phyloP scores from a whole-genome alignment of 345 rosid genomes.

The Dipteronia dyeriana region DNA sequence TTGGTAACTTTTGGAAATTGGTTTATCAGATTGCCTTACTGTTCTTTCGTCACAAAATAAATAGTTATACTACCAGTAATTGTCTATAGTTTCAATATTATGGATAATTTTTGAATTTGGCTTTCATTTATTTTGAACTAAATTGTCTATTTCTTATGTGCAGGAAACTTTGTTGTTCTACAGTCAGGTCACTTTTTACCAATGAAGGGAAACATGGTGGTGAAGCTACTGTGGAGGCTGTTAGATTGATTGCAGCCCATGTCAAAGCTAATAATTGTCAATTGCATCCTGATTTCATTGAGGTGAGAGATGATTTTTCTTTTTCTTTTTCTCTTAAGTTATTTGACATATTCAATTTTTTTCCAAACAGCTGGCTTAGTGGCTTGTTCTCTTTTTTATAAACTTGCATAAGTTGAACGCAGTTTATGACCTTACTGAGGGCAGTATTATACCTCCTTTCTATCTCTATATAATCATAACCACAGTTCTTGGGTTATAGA shows the following conservation, averaged over 20 bases:
- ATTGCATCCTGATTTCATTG: slow-evolving; percentile 85
- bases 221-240: slow-evolving; percentile 78
- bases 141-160: slow-evolving; percentile 23
- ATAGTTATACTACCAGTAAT: background rate
- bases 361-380: background rate
- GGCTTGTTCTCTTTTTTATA: background rate
- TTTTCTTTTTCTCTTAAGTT: background rate
- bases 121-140: slow-evolving; percentile 8
- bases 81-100: background rate
- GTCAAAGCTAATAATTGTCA: slow-evolving; percentile 81
- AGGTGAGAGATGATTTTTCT: slow-evolving; percentile 43
- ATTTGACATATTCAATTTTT: background rate
- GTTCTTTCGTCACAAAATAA: background rate
- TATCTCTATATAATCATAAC: background rate
- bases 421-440: background rate
- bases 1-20: background rate
- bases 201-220: slow-evolving; percentile 91
- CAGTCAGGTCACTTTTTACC: slow-evolving; percentile 74
- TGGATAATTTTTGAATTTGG: background rate
- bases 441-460: background rate
- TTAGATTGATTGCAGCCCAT: slow-evolving; percentile 74
- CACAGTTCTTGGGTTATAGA: background rate
- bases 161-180: slow-evolving; percentile 82
- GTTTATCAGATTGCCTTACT: background rate
- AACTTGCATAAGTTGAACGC: background rate